Base-by-base conservation (phyloP, 345 rosid genomes). In the Moricandia moricandioides region DNA sequence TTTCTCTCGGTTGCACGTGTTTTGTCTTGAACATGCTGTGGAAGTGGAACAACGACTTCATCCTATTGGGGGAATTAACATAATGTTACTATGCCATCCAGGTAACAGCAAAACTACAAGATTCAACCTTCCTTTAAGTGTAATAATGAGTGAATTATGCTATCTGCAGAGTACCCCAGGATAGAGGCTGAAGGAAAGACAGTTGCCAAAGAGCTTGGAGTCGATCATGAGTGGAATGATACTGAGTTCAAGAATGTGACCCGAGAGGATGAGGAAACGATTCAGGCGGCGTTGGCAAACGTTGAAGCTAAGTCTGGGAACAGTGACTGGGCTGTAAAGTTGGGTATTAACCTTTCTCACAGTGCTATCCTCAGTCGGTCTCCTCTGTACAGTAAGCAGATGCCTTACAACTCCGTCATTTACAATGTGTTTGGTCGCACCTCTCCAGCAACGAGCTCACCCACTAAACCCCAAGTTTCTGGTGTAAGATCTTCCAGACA, bases 1-100 rank as follows among this genome's bases (percentile, higher is more conserved):
- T 78, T 89, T 94, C 77, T 92, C 89, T 72, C 90, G 88, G 49
- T 62, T 88, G 85, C 98, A 96, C 68, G 88, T 96, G 60, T 96
- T 96, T 84, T 96, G 99, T 83, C 98, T 96, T 70, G 91, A 96
- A 87, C 98, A 96, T 80, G 99, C 99, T 76, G 81, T 86, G 17
- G 98, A 92, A 82, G 91, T 91, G 51, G 97, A 92, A 71, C 85
- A 96, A 77, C 96, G 75, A 80, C 89, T 96, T 61, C 85, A 82
- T 26, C 81, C 79, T 62, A 83, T 89, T n/a, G 97, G 99, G 75
- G 99, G 99, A 33, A 94, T 85, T 70, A 71, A 88, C 77, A 80
- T 92, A 55, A 85, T 84, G 78, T 91, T 92, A 64, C 82, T 95
- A 62, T 92, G 99, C 78, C 98, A 92, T 82, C 97, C 98, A 82